A percentile compares a stretch with the other conserved stretches of the same genome.
These are phyloP conservation scores for Malus hybrid DNA, from an alignment of 331 rosid genomes.

Conservation along the genomic window DNA sequence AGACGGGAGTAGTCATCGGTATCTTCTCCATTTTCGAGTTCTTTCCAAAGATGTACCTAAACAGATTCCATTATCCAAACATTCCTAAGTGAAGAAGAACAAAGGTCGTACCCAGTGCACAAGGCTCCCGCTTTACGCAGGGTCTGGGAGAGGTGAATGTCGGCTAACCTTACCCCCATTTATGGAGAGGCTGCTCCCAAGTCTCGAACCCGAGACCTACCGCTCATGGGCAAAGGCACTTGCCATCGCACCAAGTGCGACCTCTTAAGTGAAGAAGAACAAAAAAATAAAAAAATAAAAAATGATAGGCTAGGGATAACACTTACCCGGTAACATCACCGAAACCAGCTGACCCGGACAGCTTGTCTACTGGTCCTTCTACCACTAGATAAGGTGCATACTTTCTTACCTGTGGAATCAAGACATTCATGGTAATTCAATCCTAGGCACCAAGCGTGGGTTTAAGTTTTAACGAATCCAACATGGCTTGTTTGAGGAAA, in stretches of 20 bases:
- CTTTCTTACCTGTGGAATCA: constrained; percentile 56
- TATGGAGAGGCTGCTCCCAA: no score
- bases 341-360: constrained; percentile 70
- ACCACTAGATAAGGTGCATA: constrained; percentile 62
- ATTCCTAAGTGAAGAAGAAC: neutral
- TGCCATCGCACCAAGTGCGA: no score
- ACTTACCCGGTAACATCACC: constrained; percentile 69
- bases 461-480: neutral
- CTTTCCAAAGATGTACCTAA: constrained; percentile 76
- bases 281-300: neutral
- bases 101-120: no score
- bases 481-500: neutral
- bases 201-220: no score
- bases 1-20: constrained; percentile 91
- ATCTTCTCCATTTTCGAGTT: constrained; percentile 63
- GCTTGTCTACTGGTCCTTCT: constrained; percentile 65
- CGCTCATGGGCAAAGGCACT: no score
- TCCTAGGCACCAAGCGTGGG: neutral
- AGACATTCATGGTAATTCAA: neutral
- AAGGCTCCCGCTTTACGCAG: no score
- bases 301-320: neutral
- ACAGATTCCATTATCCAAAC: neutral
- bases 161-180: no score
- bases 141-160: no score
- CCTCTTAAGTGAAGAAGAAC: neutral